Evolutionary conservation across 2,329 filamentous ascomycete genomes (phyloP).

Genomic region (Alternaria ventricosa): DNA sequence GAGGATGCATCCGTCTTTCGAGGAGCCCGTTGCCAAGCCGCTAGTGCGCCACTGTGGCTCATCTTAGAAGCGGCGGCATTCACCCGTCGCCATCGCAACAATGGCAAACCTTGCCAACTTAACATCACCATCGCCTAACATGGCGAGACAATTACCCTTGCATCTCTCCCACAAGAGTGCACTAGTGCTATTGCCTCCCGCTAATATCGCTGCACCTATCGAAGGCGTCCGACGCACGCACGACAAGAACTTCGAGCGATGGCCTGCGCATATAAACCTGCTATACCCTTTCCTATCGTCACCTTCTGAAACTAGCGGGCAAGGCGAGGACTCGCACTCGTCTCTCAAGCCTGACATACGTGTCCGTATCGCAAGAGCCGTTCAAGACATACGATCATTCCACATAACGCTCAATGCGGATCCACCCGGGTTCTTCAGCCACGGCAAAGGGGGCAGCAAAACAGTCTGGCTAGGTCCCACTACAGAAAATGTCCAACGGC

Average conservation of each 20-base stretch:
- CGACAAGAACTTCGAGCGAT: conserved; percentile 36
- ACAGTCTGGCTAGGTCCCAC: conserved; percentile 36
- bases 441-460: conserved; percentile 22
- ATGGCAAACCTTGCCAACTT: not conserved
- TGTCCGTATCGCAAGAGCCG: conserved; percentile 27
- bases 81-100: not conserved
- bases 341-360: conserved; percentile 27
- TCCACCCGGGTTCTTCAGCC: conserved; percentile 23
- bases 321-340: not conserved
- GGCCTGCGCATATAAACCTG: conserved; percentile 42
- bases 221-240: conserved; percentile 30
- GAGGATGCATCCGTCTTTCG: conserved; percentile 21
- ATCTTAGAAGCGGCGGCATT: not conserved
- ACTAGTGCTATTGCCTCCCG: conserved; percentile 32
- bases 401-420: conserved; percentile 28
- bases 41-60: conserved; percentile 9
- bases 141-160: conserved; percentile 21
- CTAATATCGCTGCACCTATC: conserved; percentile 30
- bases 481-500: conserved; percentile 16
- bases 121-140: not conserved
- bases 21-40: conserved; percentile 23
- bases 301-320: conserved; percentile 18
- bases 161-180: conserved; percentile 37
- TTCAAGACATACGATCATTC: conserved; percentile 24
- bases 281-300: conserved; percentile 38